Percentiles rank a stretch among this genome's conserved stretches.
These are phyloP conservation scores for Luffa aegyptiaca DNA, from an alignment of 306 rosid genomes.

Conservation along the genomic window DNA sequence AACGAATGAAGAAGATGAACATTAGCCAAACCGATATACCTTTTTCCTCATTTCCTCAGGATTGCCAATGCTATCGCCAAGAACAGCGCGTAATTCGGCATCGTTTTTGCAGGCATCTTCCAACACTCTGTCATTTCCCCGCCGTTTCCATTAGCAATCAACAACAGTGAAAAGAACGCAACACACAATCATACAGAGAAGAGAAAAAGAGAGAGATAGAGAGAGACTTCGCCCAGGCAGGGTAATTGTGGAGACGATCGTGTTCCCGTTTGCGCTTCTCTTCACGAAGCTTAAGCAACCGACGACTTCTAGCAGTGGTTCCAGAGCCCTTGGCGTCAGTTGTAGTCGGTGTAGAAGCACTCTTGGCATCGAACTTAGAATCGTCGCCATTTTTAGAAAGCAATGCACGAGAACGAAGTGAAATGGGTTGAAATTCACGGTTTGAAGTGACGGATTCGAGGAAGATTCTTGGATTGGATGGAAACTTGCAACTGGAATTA, in stretches of 20 bases:
- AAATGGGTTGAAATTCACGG: neutral
- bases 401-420: constrained; percentile 1
- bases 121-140: constrained; percentile 32
- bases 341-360: neutral
- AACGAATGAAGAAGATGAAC: neutral
- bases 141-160: neutral
- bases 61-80: constrained; percentile 83
- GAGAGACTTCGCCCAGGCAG: constrained; percentile 79
- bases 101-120: constrained; percentile 82
- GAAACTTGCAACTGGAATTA: neutral
- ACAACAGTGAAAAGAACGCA: neutral
- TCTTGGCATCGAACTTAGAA: neutral
- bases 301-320: constrained; percentile 68
- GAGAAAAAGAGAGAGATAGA: neutral
- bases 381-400: constrained; percentile 7
- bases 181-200: neutral
- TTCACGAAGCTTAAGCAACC: constrained; percentile 69
- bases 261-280: constrained; percentile 69
- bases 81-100: constrained; percentile 67
- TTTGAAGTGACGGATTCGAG: neutral
- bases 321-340: constrained; percentile 39
- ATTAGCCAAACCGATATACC: constrained; percentile 13
- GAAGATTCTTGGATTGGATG: neutral
- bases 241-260: constrained; percentile 61
- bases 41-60: constrained; percentile 80